phyloP scores from a whole-genome alignment of 768 basidiomycete species.

The Kwoniella sp. region DNA sequence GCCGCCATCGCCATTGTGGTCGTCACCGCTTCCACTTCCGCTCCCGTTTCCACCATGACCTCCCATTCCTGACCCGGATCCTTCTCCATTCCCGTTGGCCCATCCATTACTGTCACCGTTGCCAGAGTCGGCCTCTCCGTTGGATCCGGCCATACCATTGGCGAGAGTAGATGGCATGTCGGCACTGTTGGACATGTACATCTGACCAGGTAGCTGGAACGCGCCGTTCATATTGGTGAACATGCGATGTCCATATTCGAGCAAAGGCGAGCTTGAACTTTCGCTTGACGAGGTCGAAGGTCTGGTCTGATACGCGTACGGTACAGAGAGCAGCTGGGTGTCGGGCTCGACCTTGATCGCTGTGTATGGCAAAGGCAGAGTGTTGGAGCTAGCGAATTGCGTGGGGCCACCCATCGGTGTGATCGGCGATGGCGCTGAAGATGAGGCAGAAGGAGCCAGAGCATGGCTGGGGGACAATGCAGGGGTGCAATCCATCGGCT shows the following conservation, averaged over 20 bases:
- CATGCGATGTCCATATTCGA: slow-evolving; percentile 14
- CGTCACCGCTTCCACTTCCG: slow-evolving; percentile 7
- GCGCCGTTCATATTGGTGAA: slow-evolving; percentile 28
- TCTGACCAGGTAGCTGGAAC: slow-evolving; percentile 8
- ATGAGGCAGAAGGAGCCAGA: background rate
- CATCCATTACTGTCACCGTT: slow-evolving; percentile 12
- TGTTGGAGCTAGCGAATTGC: background rate
- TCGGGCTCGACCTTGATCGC: slow-evolving; percentile 22
- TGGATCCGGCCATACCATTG: slow-evolving; percentile 11
- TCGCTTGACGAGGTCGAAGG: background rate
- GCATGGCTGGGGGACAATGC: slow-evolving; percentile 1
- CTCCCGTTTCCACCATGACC: slow-evolving; percentile 6
- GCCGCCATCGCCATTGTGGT: slow-evolving; percentile 13
- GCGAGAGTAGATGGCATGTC: slow-evolving; percentile 12
- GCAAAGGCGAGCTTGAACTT: slow-evolving; percentile 9
- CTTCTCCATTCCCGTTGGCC: slow-evolving; percentile 9
- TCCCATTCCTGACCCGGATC: slow-evolving; percentile 1
- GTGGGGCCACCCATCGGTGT: slow-evolving; percentile 10
- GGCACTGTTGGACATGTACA: slow-evolving; percentile 22
- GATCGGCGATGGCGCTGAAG: slow-evolving; percentile 10
- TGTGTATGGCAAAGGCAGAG: slow-evolving; percentile 1
- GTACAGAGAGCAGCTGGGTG: slow-evolving; percentile 8
- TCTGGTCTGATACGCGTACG: background rate
- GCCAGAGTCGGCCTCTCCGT: slow-evolving; percentile 13
- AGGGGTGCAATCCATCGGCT: slow-evolving; percentile 6